Conservation (phyloP, 192 early-diverging fungal genomes). For the Piromyces finnis region DNA sequence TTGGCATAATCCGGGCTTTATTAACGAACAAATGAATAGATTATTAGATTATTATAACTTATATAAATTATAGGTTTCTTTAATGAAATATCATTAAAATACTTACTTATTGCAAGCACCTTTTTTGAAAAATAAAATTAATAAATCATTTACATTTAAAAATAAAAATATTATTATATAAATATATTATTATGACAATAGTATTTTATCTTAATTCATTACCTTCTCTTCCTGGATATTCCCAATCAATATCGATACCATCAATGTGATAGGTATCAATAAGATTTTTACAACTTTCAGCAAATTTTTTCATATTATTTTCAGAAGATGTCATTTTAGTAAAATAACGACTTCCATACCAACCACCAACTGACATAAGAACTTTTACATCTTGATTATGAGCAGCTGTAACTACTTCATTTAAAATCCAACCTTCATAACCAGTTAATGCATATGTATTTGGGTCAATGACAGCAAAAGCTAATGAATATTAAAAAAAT, state of each 20-base stretch:
- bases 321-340: background rate
- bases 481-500: background rate
- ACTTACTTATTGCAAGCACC: background rate
- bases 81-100: too few species aligned
- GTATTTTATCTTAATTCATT: background rate
- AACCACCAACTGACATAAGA: slow-evolving; percentile 48
- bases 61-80: too few species aligned
- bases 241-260: slow-evolving; percentile 62
- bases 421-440: background rate
- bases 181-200: too few species aligned
- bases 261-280: slow-evolving; percentile 13
- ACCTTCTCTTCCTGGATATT: slow-evolving; percentile 49
- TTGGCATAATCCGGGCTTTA: slow-evolving; percentile 21
- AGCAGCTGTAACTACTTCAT: background rate
- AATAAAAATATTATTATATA: too few species aligned
- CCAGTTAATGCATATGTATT: background rate
- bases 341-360: slow-evolving; percentile 23
- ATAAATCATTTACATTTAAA: too few species aligned
- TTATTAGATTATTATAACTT: too few species aligned
- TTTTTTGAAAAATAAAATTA: background rate
- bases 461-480: background rate
- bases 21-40: slow-evolving; percentile 4
- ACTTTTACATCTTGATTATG: slow-evolving; percentile 21
- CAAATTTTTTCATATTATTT: background rate
- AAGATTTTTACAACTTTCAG: background rate